Percentiles rank a stretch among this genome's conserved stretches.
Conservation (phyloP, 495 filamentous ascomycete species). For the Penicillium angulare region DNA sequence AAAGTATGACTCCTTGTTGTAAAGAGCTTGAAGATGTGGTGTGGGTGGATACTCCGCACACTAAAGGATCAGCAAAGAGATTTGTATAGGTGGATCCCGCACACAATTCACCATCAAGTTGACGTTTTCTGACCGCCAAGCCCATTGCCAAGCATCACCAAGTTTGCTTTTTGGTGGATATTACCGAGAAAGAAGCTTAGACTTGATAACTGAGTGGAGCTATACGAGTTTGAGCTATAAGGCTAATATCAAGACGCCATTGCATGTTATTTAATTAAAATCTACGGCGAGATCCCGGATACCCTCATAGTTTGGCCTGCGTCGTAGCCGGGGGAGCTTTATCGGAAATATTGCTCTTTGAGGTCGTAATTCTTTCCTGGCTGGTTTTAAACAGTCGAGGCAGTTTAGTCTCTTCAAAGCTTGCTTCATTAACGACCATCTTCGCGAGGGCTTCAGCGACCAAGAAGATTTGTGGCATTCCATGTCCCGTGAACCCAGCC, state of each 20-base stretch:
- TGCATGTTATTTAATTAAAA: too few species aligned
- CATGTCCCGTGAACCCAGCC: conserved; percentile 51
- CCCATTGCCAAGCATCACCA: conserved; percentile 6
- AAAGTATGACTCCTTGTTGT: too few species aligned
- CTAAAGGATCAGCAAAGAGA: background rate
- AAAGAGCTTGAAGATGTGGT: too few species aligned
- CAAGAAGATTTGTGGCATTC: conserved; percentile 51
- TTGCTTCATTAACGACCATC: conserved; percentile 34
- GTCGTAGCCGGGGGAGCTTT: background rate
- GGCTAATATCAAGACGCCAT: too few species aligned
- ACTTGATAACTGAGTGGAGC: too few species aligned
- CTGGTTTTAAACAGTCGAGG: conserved; percentile 41
- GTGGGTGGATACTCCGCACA: background rate
- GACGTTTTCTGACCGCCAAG: conserved; percentile 17
- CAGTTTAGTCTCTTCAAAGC: conserved; percentile 38
- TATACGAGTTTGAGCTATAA: too few species aligned
- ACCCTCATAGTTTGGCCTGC: conserved; percentile 12
- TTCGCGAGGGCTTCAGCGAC: conserved; percentile 43
- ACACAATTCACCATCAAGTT: conserved; percentile 11
- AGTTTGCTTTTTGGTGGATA: too few species aligned
- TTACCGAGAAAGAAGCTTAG: too few species aligned
- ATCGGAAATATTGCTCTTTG: conserved; percentile 18
- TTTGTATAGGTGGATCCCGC: conserved; percentile 9
- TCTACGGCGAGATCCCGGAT: too few species aligned
- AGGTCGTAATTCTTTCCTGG: conserved; percentile 24